Base-by-base conservation (phyloP, 2,329 filamentous ascomycete species). In the Stemphylium vesicarium region DNA sequence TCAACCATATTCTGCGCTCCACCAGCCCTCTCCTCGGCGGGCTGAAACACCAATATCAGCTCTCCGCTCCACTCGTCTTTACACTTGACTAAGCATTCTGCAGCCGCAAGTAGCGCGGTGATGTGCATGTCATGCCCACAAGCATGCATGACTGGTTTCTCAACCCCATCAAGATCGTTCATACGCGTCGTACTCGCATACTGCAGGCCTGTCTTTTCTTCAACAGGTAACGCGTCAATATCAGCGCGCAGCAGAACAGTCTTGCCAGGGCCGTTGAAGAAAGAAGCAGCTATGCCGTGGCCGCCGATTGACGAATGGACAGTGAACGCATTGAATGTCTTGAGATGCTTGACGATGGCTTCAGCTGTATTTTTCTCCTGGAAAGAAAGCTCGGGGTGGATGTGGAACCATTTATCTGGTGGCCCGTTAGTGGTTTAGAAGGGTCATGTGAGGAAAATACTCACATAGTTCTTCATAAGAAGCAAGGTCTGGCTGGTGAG, bases 121-220 rank as follows among this genome's bases (percentile, higher is more conserved):
- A 88, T 83, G 66, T 90, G 86, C 76, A 87, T 84, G 63, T 89
- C 70, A 42, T 73, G 87, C 0, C 87, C 87, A 68, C 86, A 89
- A 18, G 86, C 86, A 70, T 89, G 87, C 86, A 89, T 89, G 0
- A 87, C 82, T 0, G 83, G 82, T 47, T 81, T 81, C 49, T 79
- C 74, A 0, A 76, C 68, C 0, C 83, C 84, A 8, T 82, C 78
- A 2, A 69, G 53, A 59, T 82, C 79, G 29, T 73, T 75, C 64
- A 69, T 74, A 65, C 78, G 77, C 9, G 61, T 76, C 11, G 65
- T 81, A 64, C 84, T 86, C 0, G 84, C 81, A 64, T 88, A 88
- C 0, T 74, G 64, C 0, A 88, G 70, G 0, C 78, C 80, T 0
- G 85, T 87, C 16, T 76, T 70, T 67, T 88, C 86, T 50, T 79